Evolutionary conservation across 2,329 filamentous ascomycete species (phyloP).

Genomic region (Teratosphaeria zuluensis): DNA sequence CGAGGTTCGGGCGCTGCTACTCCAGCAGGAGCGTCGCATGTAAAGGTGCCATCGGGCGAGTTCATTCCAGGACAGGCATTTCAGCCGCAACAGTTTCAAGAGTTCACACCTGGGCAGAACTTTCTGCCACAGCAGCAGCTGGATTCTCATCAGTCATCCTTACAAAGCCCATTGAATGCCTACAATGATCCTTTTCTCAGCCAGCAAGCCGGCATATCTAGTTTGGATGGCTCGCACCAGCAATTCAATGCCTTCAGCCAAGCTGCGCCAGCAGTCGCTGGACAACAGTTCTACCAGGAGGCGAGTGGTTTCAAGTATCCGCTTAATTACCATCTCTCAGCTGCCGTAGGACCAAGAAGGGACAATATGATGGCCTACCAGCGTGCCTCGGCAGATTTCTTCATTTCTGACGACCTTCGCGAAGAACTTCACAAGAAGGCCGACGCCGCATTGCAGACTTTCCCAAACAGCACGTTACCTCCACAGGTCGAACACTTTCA

Average conservation of each 20-base stretch:
- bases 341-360: constrained; percentile 71
- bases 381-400: constrained; percentile 79
- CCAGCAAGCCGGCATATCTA: constrained; percentile 12
- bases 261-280: constrained; percentile 52
- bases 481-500: constrained; percentile 77
- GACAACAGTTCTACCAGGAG: constrained; percentile 56
- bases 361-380: constrained; percentile 80
- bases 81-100: constrained; percentile 39
- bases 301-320: constrained; percentile 48
- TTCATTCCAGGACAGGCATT: constrained; percentile 24
- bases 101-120: constrained; percentile 45
- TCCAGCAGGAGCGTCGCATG: constrained; percentile 30
- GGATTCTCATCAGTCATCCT: constrained; percentile 1
- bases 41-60: constrained; percentile 38
- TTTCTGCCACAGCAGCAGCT: constrained; percentile 43
- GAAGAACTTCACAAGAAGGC: constrained; percentile 84
- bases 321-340: constrained; percentile 86
- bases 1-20: constrained; percentile 38
- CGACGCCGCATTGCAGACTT: constrained; percentile 73
- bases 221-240: constrained; percentile 27
- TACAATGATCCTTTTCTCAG: constrained; percentile 37
- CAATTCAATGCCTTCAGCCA: constrained; percentile 62
- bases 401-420: constrained; percentile 74
- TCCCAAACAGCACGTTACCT: constrained; percentile 64
- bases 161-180: constrained; percentile 21